These are phyloP conservation scores for Solanum virginianum DNA, from an alignment of 257 asterid genomes.

Conservation along the genomic window DNA sequence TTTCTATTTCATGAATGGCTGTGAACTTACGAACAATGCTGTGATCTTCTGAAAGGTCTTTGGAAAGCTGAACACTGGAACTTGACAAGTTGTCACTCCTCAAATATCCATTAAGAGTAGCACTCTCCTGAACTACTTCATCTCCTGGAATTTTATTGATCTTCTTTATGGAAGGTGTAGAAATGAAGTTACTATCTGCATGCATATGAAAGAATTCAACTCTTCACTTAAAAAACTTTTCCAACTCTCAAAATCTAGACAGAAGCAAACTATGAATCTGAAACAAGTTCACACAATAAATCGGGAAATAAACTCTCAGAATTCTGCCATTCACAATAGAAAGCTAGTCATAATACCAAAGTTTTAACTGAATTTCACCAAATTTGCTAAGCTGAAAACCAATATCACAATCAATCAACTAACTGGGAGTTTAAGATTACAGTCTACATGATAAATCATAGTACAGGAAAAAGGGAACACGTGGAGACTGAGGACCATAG, in stretches of 20 bases:
- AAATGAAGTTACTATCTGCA: constrained; percentile 26
- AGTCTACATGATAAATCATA: background rate
- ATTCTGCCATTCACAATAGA: background rate
- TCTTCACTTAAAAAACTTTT: background rate
- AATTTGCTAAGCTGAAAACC: background rate
- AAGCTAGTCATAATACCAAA: background rate
- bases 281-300: background rate
- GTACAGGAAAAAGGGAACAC: background rate
- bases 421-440: background rate
- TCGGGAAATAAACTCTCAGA: background rate
- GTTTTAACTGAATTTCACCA: background rate
- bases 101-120: constrained; percentile 11
- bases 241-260: background rate
- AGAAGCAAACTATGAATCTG: background rate
- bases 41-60: constrained; percentile 17
- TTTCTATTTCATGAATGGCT: constrained; percentile 36
- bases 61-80: constrained; percentile 16
- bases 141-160: constrained; percentile 5
- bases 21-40: constrained; percentile 4
- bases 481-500: background rate
- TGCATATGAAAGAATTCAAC: background rate
- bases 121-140: constrained; percentile 8
- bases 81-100: constrained; percentile 2
- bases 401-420: background rate
- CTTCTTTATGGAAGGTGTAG: constrained; percentile 12